These are phyloP conservation scores for Exophiala sp. DNA, from an alignment of 2,329 filamentous ascomycete genomes.

Conservation along the genomic window DNA sequence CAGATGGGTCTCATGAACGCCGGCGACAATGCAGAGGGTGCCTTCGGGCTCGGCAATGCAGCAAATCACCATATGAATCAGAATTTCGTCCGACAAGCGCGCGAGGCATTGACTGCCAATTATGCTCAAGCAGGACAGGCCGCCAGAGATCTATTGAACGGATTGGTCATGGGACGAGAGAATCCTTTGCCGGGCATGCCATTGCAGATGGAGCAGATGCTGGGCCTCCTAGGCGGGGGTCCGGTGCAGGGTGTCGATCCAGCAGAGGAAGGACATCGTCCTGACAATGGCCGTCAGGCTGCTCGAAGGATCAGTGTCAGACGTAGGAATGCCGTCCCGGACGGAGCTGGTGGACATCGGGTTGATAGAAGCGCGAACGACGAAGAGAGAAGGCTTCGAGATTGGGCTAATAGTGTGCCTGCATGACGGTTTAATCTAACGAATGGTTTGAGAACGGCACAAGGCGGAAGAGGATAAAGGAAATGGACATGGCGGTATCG, in stretches of 20 bases:
- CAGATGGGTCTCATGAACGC: constrained; percentile 29
- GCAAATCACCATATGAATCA: constrained; percentile 54
- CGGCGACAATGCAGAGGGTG: constrained; percentile 12
- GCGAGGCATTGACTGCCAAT: constrained; percentile 33
- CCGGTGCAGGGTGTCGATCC: constrained; percentile 5
- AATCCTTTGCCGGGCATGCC: constrained; percentile 22
- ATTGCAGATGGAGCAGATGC: constrained; percentile 16
- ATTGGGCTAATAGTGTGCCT: constrained; percentile 19
- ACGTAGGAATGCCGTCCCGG: constrained; percentile 34
- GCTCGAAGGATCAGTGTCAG: constrained; percentile 8
- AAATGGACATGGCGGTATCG: too few species aligned
- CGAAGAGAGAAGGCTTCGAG: constrained; percentile 16
- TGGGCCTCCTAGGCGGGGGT: constrained; percentile 7
- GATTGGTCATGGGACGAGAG: constrained; percentile 25
- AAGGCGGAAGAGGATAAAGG: too few species aligned
- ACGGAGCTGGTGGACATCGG: constrained; percentile 33
- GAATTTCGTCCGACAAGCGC: constrained; percentile 44
- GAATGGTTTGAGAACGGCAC: too few species aligned
- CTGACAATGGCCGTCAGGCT: neutral
- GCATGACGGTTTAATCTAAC: neutral
- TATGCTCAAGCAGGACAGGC: constrained; percentile 33
- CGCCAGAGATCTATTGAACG: constrained; percentile 30
- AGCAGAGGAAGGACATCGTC: constrained; percentile 10
- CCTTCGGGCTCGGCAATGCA: constrained; percentile 16
- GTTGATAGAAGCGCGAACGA: constrained; percentile 46